These are phyloP conservation scores for Neurospora hispaniola DNA, from an alignment of 495 filamentous ascomycete species.

Conservation along the genomic window DNA sequence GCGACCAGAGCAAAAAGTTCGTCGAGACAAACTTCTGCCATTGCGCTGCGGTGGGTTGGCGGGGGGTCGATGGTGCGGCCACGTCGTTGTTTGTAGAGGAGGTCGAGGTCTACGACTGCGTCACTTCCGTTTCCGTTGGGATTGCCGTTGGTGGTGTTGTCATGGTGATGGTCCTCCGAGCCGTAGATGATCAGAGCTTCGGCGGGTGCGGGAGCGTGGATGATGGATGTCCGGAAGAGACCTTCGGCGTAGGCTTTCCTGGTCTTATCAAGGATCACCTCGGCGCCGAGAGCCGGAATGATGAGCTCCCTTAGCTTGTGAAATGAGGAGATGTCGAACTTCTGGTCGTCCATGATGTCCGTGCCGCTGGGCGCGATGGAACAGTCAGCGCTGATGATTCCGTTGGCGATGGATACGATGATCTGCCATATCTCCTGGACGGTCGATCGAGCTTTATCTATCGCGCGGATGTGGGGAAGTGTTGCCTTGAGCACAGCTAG, in stretches of 20 bases:
- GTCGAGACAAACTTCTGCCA: conserved; percentile 72
- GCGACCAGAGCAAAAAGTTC: conserved; percentile 67
- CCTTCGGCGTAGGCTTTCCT: conserved; percentile 61
- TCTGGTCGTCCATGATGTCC: conserved; percentile 50
- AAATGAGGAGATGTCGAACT: conserved; percentile 73
- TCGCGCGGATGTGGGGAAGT: conserved; percentile 49
- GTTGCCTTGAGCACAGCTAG: conserved; percentile 58
- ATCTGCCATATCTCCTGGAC: conserved; percentile 46
- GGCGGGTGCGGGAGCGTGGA: conserved; percentile 56
- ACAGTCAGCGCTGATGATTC: conserved; percentile 49
- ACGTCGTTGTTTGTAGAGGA: conserved; percentile 52
- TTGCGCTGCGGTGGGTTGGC: conserved; percentile 53
- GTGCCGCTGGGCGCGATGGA: conserved; percentile 25
- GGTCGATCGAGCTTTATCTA: conserved; percentile 38
- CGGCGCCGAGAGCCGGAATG: conserved; percentile 59
- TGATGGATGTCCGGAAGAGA: conserved; percentile 75
- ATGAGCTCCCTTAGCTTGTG: conserved; percentile 55
- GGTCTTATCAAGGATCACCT: conserved; percentile 52
- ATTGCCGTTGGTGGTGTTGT: not conserved
- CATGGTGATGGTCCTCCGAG: not conserved
- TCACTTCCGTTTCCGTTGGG: conserved; percentile 1
- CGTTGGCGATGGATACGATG: conserved; percentile 47
- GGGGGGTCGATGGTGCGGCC: conserved; percentile 61
- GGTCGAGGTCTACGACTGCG: conserved; percentile 45
- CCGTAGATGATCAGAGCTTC: conserved; percentile 45